A percentile compares a stretch with the other conserved stretches of the same genome.
phyloP scores from a whole-genome alignment of 768 basidiomycete genomes.

The Lyophyllum atratum region DNA sequence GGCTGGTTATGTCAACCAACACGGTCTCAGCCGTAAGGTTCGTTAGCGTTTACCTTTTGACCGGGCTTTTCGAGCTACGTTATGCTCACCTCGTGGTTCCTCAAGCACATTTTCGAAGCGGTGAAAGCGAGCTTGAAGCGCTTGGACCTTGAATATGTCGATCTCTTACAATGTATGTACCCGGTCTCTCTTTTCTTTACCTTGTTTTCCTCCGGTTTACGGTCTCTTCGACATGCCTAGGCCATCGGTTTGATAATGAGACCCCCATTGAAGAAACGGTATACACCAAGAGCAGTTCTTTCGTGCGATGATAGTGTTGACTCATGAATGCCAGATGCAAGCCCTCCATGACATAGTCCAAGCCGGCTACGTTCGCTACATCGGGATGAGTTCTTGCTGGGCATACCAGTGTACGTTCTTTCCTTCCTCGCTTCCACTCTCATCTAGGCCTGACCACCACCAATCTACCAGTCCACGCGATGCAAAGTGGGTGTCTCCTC shows the following conservation, averaged over 20 bases:
- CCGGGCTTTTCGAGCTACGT: background rate
- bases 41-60: background rate
- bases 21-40: conserved; percentile 39
- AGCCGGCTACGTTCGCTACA: conserved; percentile 62
- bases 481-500: conserved; percentile 50
- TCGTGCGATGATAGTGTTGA: background rate
- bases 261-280: conserved; percentile 63
- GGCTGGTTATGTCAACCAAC: conserved; percentile 56
- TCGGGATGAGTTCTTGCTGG: conserved; percentile 58
- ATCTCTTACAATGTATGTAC: conserved; percentile 72
- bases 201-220: background rate
- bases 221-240: conserved; percentile 24
- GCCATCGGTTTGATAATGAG: conserved; percentile 56
- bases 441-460: background rate
- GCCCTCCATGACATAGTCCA: conserved; percentile 70
- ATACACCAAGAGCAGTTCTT: background rate
- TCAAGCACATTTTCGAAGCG: conserved; percentile 73
- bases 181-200: conserved; percentile 5
- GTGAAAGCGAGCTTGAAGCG: conserved; percentile 64
- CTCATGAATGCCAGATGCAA: conserved; percentile 48
- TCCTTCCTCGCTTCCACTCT: background rate
- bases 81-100: background rate
- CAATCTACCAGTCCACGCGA: conserved; percentile 43
- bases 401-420: conserved; percentile 52
- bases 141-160: conserved; percentile 76